Percentiles rank a stretch among this genome's conserved stretches.
Conservation (phyloP, 2,329 filamentous ascomycete species). For the Atkinsonella hypoxylon region DNA sequence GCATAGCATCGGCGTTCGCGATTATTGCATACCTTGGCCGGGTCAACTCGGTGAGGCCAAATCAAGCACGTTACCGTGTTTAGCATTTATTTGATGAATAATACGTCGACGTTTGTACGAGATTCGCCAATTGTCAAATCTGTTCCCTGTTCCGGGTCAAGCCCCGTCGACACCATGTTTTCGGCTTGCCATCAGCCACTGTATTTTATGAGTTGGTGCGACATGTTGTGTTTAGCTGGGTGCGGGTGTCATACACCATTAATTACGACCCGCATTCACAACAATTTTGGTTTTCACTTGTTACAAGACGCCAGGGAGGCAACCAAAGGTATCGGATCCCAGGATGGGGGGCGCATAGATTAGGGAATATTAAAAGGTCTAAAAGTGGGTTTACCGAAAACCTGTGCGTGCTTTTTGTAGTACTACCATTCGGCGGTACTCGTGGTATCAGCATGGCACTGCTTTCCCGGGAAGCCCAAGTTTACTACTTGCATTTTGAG, state of each 20-base stretch:
- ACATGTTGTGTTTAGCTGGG: not conserved
- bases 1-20: constrained; percentile 6
- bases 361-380: not conserved
- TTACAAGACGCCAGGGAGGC: not conserved
- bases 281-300: not conserved
- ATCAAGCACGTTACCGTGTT: not conserved
- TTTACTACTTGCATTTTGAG: not conserved
- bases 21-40: not conserved
- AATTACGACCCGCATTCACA: not conserved
- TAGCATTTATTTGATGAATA: not conserved
- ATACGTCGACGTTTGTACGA: not conserved
- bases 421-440: not conserved
- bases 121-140: not conserved
- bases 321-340: not conserved
- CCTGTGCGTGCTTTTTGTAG: not conserved
- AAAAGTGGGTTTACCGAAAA: not conserved
- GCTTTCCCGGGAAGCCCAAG: not conserved
- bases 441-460: not conserved
- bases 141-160: not conserved
- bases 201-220: not conserved
- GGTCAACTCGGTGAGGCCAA: not conserved
- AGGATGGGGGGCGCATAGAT: not conserved
- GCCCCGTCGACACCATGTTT: not conserved
- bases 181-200: not conserved
- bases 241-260: not conserved